These are phyloP conservation scores for Dactylis glomerata DNA, from an alignment of 176 grass and related monocot species.

Conservation along the genomic window DNA sequence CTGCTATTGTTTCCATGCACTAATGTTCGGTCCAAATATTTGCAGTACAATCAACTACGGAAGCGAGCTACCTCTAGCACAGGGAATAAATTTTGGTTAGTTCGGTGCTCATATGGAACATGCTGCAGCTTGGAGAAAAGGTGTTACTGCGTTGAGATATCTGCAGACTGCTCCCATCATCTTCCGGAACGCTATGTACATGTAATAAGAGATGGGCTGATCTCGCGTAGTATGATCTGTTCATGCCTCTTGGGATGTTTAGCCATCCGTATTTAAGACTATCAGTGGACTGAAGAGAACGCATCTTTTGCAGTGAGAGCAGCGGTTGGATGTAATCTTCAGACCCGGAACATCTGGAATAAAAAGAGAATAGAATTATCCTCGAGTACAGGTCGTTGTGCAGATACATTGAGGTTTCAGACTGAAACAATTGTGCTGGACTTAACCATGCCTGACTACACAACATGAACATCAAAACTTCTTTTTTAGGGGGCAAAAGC, in stretches of 20 bases:
- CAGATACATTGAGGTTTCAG: not conserved
- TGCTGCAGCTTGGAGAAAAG: not conserved
- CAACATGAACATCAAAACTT: not conserved
- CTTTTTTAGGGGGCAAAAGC: no score
- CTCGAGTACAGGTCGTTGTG: not conserved
- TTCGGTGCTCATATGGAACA: not conserved
- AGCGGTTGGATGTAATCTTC: not conserved
- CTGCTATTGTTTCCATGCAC: not conserved
- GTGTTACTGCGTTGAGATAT: not conserved
- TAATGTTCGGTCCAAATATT: constrained; percentile 7
- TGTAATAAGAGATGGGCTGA: constrained; percentile 4
- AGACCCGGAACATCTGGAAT: not conserved
- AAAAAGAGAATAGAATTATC: not conserved
- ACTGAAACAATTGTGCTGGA: not conserved
- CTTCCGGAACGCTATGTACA: not conserved
- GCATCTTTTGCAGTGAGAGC: not conserved
- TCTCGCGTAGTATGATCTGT: not conserved
- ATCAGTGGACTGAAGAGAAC: not conserved
- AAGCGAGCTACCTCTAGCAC: constrained; percentile 88
- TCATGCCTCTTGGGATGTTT: not conserved
- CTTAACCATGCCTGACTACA: not conserved
- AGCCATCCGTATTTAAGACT: not conserved
- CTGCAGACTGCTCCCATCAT: not conserved
- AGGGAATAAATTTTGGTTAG: constrained; percentile 93
- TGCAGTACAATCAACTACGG: constrained; percentile 99